These are phyloP conservation scores for Sordaria brevicollis DNA, from an alignment of 495 filamentous ascomycete genomes.

Conservation along the genomic window DNA sequence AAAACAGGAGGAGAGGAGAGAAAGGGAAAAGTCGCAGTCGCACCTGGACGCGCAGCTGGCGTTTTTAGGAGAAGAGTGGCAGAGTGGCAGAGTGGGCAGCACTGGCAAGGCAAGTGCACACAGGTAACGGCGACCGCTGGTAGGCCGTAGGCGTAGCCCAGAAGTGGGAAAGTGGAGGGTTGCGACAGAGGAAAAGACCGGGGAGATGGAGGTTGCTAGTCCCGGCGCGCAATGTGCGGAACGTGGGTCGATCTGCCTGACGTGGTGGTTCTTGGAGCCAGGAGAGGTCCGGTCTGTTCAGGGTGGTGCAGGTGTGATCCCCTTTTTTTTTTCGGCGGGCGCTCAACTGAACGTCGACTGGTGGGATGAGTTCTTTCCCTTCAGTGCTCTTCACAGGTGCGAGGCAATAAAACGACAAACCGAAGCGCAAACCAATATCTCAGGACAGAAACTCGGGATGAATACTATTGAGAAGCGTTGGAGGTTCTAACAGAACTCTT, in stretches of 20 bases:
- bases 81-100: no score
- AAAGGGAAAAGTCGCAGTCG: slow-evolving; percentile 7
- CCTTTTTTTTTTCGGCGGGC: slow-evolving; percentile 12
- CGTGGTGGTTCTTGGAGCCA: slow-evolving; percentile 1
- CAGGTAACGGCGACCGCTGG: neutral
- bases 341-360: slow-evolving; percentile 6
- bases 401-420: neutral
- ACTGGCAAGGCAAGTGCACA: no score
- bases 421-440: neutral
- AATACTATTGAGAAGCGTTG: neutral
- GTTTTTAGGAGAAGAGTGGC: slow-evolving; percentile 1
- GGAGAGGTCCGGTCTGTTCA: neutral
- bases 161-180: slow-evolving; percentile 19
- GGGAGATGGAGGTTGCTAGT: slow-evolving; percentile 23
- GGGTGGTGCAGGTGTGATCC: slow-evolving; percentile 10
- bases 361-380: slow-evolving; percentile 1
- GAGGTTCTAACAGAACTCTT: neutral
- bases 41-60: neutral
- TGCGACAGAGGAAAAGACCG: slow-evolving; percentile 22
- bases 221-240: slow-evolving; percentile 22
- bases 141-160: neutral
- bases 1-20: slow-evolving; percentile 4
- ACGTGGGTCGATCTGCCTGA: slow-evolving; percentile 26
- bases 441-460: neutral
- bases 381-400: neutral